Base-by-base conservation (phyloP, 768 basidiomycete species). In the Pseudohyphozyma bogoriensis region DNA sequence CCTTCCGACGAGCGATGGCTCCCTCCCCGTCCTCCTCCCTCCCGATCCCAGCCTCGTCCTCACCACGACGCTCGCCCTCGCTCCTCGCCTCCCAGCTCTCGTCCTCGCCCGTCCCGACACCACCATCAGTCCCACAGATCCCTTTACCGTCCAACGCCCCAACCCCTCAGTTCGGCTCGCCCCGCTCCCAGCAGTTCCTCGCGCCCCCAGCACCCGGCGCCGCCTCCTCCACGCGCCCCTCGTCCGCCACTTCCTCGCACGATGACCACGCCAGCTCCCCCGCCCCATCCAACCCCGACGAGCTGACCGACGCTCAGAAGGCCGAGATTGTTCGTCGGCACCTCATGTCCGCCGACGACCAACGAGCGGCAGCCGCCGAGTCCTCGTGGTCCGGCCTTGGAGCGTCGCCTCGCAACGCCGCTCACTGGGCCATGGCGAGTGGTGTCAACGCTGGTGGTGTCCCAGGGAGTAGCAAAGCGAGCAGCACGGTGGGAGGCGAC, bases 281-380 rank as follows among this genome's bases (percentile, higher is more conserved):
- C 31, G 6, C 26, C 6, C 7, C 8, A 26, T 20, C 31, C 13
- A 31, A 50, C 24, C 28, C 47, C 40, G 20, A 18, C 10, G 15
- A 35, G 22, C 65, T 89, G 31, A 79, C 86, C 0, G 85, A 85
- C 26, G 87, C 88, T 64, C 87, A 91, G 70, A 95, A 89, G 75
- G 84, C 84, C 4, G 82, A 80, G 68, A 81, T 95, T 2, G 74
- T 96, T 22, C 77, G 85, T 51, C 80, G 83, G 57, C 90, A 95
- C 74, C 78, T 96, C 22, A 84, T 91, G 15, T 80, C 83, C 11
- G 82, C 81, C 32, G 82, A 85, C 47, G 85, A 88, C 12, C 64
- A 69, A 33, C 73, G 63, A 60, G 45, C 68, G 68, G 20, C 74
- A 72, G 63, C 55, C 71, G 68, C 74, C 40, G 26, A 47, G 26